Evolutionary conservation across 148 eudicot genomes (phyloP), one percentile per base, ranked within the genome.

Genomic region (Talinum fruticosum): DNA sequence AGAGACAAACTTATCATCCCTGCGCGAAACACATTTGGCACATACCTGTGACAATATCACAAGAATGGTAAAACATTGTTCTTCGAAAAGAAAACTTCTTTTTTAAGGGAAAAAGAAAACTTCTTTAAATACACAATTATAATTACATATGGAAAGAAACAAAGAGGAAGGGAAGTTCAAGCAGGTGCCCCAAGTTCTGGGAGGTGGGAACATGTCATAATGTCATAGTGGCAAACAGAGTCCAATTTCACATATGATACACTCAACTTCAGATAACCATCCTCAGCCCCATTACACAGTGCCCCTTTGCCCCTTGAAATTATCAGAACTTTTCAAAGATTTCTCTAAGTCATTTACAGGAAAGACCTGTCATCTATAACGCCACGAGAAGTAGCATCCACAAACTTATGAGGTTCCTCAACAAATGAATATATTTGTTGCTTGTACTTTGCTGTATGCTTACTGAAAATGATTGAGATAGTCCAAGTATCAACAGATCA

Each of bases 11-110:
- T 85, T 62, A 89, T 87, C 92, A 91, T 91, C 69, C 98, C 99
- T 35, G 95, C 97, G 71, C 98, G 97, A 64, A 89, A 85, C 85
- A 93, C 92, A 86, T 91, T 91, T 34, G 99, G 98, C 80, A 96
- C 88, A 76, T 90, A 90, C 92, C 99, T 96, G 88, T 51, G 10
- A 65, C 38, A 84, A 24, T 12, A 66, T 54, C 10, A 41, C n/a
- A 12, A 51, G 10, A 53, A 75, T 57, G 45, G 67, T 18, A 62
- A 29, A 3, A 37, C 10, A 59, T 65, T 29, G 28, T 34, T 69
- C 61, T 45, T 2, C 21, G 29, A 12, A 38, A 35, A 26, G 41
- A 41, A 24, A 16, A 5, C n/a, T 45, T 10, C 3, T 32, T 21
- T 4, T n/a, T n/a, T 18, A 29, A 34, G 10, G 29, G 34, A 45